Conservation (phyloP, 2,329 filamentous ascomycete species). For the Mycosphaerella sp. region DNA sequence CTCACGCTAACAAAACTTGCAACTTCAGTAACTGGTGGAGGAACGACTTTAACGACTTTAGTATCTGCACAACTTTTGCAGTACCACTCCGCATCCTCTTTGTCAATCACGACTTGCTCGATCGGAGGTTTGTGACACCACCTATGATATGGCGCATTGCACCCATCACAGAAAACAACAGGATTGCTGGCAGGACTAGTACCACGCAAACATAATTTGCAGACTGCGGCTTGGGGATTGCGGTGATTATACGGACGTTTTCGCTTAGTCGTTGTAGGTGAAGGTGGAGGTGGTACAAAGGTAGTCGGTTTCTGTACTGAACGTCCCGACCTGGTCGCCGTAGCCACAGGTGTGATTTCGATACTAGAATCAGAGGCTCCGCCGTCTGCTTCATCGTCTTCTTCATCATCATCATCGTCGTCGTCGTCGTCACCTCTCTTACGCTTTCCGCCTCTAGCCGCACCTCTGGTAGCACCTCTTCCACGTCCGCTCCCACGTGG, state of each 20-base stretch:
- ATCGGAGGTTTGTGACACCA: slow-evolving; percentile 73
- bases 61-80: slow-evolving; percentile 57
- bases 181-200: slow-evolving; percentile 66
- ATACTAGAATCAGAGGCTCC: slow-evolving; percentile 29
- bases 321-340: slow-evolving; percentile 68
- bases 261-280: slow-evolving; percentile 45
- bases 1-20: slow-evolving; percentile 36
- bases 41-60: slow-evolving; percentile 40
- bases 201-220: slow-evolving; percentile 65
- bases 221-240: slow-evolving; percentile 55
- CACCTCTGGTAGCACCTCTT: slow-evolving; percentile 31
- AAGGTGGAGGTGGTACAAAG: slow-evolving; percentile 52
- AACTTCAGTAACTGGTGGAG: slow-evolving; percentile 37
- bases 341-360: slow-evolving; percentile 51
- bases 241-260: slow-evolving; percentile 52
- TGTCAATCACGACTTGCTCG: slow-evolving; percentile 59
- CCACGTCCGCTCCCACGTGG: slow-evolving; percentile 35
- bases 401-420: slow-evolving; percentile 37
- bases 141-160: slow-evolving; percentile 74
- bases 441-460: slow-evolving; percentile 30
- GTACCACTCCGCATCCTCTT: slow-evolving; percentile 64
- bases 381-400: slow-evolving; percentile 33
- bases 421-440: slow-evolving; percentile 36
- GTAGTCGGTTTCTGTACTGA: slow-evolving; percentile 60
- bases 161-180: slow-evolving; percentile 81